Conservation (phyloP, 805 yeast species). For the Candida silvatica region DNA sequence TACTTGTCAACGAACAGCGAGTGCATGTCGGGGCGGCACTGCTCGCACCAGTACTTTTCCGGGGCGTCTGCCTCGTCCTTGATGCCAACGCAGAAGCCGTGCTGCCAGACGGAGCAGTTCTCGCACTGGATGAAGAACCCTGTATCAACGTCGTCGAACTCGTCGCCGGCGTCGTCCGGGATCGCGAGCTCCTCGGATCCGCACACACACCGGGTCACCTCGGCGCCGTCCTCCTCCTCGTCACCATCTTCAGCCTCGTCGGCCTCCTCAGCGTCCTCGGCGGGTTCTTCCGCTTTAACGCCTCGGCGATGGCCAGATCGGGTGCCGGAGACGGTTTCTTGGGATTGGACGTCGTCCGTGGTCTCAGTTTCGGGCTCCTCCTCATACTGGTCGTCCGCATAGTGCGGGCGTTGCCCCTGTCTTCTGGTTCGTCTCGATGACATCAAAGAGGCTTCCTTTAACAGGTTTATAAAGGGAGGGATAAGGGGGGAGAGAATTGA, state of each 20-base stretch:
- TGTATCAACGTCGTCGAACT: slow-evolving; percentile 32
- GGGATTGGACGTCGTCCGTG: too few species aligned
- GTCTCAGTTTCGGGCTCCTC: too few species aligned
- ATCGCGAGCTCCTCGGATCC: slow-evolving; percentile 37
- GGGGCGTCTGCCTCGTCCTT: slow-evolving; percentile 69
- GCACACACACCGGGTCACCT: slow-evolving; percentile 48
- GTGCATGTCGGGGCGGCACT: slow-evolving; percentile 82
- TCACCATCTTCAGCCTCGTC: slow-evolving; percentile 20
- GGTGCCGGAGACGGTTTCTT: slow-evolving; percentile 1
- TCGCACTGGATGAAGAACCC: slow-evolving; percentile 84
- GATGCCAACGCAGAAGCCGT: slow-evolving; percentile 91
- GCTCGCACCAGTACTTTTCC: slow-evolving; percentile 92
- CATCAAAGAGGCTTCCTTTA: too few species aligned
- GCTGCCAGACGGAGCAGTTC: slow-evolving; percentile 93
- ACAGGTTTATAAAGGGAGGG: too few species aligned
- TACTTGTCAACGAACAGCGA: slow-evolving; percentile 36
- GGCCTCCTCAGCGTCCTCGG: neutral
- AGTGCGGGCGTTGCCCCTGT: slow-evolving; percentile 11
- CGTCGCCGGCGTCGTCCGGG: slow-evolving; percentile 19
- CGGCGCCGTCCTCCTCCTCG: slow-evolving; percentile 22
- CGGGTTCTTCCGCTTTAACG: neutral
- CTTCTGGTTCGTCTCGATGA: slow-evolving; percentile 25
- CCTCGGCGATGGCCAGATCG: neutral
- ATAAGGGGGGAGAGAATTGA: too few species aligned
- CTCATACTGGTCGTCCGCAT: slow-evolving; percentile 11